Base-by-base conservation (phyloP, 148 eudicot genomes). In the Suaeda aralocaspica region DNA sequence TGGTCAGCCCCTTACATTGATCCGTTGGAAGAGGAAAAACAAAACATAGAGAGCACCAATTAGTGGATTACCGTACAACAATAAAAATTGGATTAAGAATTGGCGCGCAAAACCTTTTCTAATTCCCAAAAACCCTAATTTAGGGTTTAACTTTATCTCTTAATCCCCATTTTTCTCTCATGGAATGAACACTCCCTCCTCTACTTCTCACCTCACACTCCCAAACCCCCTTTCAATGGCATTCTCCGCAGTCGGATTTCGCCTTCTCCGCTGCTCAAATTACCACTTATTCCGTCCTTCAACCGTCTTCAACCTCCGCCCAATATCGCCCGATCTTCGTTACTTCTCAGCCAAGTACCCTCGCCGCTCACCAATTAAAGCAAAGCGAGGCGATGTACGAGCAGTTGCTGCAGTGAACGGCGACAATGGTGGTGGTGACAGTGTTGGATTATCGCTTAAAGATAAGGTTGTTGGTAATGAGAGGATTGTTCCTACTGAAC, bases 401-500 rank as follows among this genome's bases (percentile, higher is more conserved):
- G 31, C 39, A 39, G 31, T 9, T 10, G 50, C 16, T 3, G 85
- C 9, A 6, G 78, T 45, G 5, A 66, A 73, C 24, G 88, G 72
- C 6, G 72, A 46, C 2, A 72, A 69, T 25, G 78, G 84, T 2
- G 78, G 84, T 2, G 74, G 69, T 22, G 77, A 82, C 1, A 79
- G 55, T 44, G 80, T 70, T 13, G 70, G 71, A 48, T 58, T 69
- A 11, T 28, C 24, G 13, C 18, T 60, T 16, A 71, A 25, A 11
- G 74, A 71, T 12, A 74, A 69, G 30, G 81, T 61, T 18, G 65
- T 67, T 11, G 64, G 64, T 19, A 78, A 72, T 31, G 83, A 77
- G 77, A 85, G 96, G 69, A 72, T 94, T 68, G 87, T 94, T 0
- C 75, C 81, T 25, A 44, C 83, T 10, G 99, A 89, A 85, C 88